These are phyloP conservation scores for Podaxis sp. DNA, from an alignment of 768 basidiomycete species.

Conservation along the genomic window DNA sequence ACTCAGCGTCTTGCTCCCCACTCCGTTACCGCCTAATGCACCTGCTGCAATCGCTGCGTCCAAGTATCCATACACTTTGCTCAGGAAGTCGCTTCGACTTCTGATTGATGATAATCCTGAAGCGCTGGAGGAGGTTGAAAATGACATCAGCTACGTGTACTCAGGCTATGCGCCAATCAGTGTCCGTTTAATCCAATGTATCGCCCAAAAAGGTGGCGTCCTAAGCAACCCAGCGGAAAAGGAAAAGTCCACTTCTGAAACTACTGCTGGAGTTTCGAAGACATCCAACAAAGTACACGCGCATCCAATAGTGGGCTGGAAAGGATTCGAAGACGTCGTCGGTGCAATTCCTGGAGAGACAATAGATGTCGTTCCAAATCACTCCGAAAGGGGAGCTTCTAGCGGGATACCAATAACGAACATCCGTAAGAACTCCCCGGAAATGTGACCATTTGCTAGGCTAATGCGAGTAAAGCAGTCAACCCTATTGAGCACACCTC, in stretches of 20 bases:
- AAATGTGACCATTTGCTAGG: slow-evolving; percentile 26
- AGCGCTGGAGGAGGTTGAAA: slow-evolving; percentile 78
- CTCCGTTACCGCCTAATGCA: slow-evolving; percentile 59
- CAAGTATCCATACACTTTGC: slow-evolving; percentile 69
- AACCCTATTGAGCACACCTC: slow-evolving; percentile 50
- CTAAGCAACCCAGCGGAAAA: slow-evolving; percentile 76
- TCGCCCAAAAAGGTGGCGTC: slow-evolving; percentile 89
- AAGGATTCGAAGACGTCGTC: slow-evolving; percentile 92
- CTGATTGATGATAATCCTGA: slow-evolving; percentile 86
- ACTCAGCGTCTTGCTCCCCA: slow-evolving; percentile 66
- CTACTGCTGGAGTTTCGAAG: slow-evolving; percentile 37
- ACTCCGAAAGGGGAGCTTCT: slow-evolving; percentile 12
- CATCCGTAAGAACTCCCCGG: slow-evolving; percentile 11
- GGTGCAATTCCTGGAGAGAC: slow-evolving; percentile 81
- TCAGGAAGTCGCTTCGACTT: slow-evolving; percentile 87
- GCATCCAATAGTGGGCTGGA: slow-evolving; percentile 95
- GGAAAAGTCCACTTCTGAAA: slow-evolving; percentile 40
- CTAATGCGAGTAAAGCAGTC: not conserved
- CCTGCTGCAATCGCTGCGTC: slow-evolving; percentile 36
- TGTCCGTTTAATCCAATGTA: slow-evolving; percentile 88
- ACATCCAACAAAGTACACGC: slow-evolving; percentile 66
- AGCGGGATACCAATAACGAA: slow-evolving; percentile 8
- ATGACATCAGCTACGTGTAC: slow-evolving; percentile 95
- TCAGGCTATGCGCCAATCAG: slow-evolving; percentile 96
- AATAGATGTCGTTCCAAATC: slow-evolving; percentile 70